Base-by-base conservation (phyloP, 1,284 basidiomycete genomes). In the Naganishia albida region DNA sequence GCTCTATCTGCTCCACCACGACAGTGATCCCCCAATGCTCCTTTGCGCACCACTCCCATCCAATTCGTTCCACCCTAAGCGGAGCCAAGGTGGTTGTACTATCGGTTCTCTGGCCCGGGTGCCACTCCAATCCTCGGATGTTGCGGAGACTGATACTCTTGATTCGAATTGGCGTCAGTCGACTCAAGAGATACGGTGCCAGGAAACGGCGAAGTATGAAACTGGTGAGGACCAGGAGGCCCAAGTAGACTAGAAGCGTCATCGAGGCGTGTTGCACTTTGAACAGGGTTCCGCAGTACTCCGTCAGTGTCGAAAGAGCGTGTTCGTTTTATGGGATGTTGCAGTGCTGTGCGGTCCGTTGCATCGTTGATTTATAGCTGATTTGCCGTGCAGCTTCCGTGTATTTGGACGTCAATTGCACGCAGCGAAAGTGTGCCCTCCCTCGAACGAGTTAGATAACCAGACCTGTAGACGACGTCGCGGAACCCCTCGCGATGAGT, bases 111-210 rank as follows among this genome's bases (percentile, higher is more conserved):
- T 10, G 4, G 67, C 68, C 38, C 64, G 68, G 13, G n/a, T 72
- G 63, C 74, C 75, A 77, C 69, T 77, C 76, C 38, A 78, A 28
- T 3, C 73, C 75, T n/a, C 72, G 67, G 3, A 68, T 68, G 1
- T 70, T 63, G 10, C 44, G 49, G 13, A 63, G 30, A 52, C 62
- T 64, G 54, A 65, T 49, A 20, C 64, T 63, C 6, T 39, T 39
- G 25, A 68, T 57, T 2, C 34, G 43, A 28, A 67, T 50, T 8
- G 55, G 60, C 16, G 62, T 56, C 28, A 67, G 13, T 15, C 53
- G 39, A 2, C 43, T 42, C 28, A 67, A 48, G 39, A 67, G 62
- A 38, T 57, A 67, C n/a, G 65, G 65, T 7, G 63, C 40, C 15
- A 67, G 43, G 40, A 51, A 38, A 20, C 42, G 30, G 18, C 65